Evolutionary conservation across 257 asterid genomes (phyloP).

Genomic region (Rehmannia glutinosa): DNA sequence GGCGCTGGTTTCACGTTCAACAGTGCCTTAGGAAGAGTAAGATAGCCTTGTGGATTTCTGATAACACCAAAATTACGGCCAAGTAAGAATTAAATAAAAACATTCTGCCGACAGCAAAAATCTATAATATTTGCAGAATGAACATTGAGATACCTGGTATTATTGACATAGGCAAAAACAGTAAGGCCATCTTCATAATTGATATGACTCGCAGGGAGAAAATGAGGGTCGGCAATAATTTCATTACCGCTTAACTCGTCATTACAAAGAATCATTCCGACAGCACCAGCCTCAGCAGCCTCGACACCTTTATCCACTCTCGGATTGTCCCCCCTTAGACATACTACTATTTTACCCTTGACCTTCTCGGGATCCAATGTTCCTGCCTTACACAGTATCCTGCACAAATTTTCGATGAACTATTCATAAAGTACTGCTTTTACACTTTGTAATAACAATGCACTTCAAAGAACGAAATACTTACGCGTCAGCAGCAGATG

Average conservation of each 20-base stretch:
- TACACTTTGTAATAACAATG: too few species aligned
- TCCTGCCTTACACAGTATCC: slow-evolving; percentile 33
- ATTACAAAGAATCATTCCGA: slow-evolving; percentile 57
- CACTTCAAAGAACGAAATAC: not conserved
- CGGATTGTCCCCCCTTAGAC: slow-evolving; percentile 36
- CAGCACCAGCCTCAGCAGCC: slow-evolving; percentile 55
- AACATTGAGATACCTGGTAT: slow-evolving; percentile 22
- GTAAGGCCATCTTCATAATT: slow-evolving; percentile 38
- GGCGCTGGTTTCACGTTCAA: slow-evolving; percentile 49
- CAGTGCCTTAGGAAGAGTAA: slow-evolving; percentile 30
- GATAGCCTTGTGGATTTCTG: slow-evolving; percentile 44
- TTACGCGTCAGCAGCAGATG: slow-evolving; percentile 38
- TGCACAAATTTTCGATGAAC: slow-evolving; percentile 22
- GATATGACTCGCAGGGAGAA: slow-evolving; percentile 54
- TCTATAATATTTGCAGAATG: not conserved
- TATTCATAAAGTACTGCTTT: not conserved
- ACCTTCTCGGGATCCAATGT: slow-evolving; percentile 42
- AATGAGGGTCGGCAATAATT: slow-evolving; percentile 30
- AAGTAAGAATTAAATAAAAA: not conserved
- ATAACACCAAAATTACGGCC: not conserved
- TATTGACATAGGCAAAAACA: slow-evolving; percentile 37
- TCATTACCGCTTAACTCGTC: slow-evolving; percentile 12
- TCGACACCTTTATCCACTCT: slow-evolving; percentile 36
- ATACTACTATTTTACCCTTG: slow-evolving; percentile 56
- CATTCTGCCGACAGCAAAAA: too few species aligned